phyloP scores from a whole-genome alignment of 768 basidiomycete species.

The Amanita muscaria region DNA sequence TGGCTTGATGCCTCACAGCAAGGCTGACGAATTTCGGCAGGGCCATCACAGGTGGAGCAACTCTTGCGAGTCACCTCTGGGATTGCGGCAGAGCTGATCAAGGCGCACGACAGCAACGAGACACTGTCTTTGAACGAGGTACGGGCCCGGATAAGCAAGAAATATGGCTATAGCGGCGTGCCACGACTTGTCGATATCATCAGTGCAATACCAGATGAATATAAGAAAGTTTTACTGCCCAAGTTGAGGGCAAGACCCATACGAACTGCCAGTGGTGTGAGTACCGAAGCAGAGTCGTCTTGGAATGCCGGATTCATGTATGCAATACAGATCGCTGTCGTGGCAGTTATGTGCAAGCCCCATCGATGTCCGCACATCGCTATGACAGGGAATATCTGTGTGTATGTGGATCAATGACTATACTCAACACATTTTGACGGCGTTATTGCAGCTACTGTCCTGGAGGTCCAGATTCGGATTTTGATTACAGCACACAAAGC shows the following conservation, averaged over 20 bases:
- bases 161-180: slow-evolving; percentile 76
- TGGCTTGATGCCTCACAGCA: too few species aligned
- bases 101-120: slow-evolving; percentile 69
- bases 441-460: slow-evolving; percentile 72
- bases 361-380: slow-evolving; percentile 99
- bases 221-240: slow-evolving; percentile 85
- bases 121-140: slow-evolving; percentile 83
- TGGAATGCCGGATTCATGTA: background rate
- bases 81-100: slow-evolving; percentile 90
- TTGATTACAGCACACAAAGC: slow-evolving; percentile 97
- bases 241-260: slow-evolving; percentile 91
- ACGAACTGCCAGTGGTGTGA: slow-evolving; percentile 90
- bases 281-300: slow-evolving; percentile 14
- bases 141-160: slow-evolving; percentile 84
- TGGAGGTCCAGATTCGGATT: slow-evolving; percentile 98
- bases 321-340: slow-evolving; percentile 77
- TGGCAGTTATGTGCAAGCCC: slow-evolving; percentile 99
- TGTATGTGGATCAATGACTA: slow-evolving; percentile 41
- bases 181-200: slow-evolving; percentile 96
- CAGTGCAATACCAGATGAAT: slow-evolving; percentile 95
- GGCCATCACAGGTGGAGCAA: slow-evolving; percentile 83
- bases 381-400: slow-evolving; percentile 99
- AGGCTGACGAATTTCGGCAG: slow-evolving; percentile 20
- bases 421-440: background rate
- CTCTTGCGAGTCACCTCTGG: slow-evolving; percentile 88